These are phyloP conservation scores for Fusarium albidum DNA, from an alignment of 2,329 filamentous ascomycete species.

Conservation along the genomic window DNA sequence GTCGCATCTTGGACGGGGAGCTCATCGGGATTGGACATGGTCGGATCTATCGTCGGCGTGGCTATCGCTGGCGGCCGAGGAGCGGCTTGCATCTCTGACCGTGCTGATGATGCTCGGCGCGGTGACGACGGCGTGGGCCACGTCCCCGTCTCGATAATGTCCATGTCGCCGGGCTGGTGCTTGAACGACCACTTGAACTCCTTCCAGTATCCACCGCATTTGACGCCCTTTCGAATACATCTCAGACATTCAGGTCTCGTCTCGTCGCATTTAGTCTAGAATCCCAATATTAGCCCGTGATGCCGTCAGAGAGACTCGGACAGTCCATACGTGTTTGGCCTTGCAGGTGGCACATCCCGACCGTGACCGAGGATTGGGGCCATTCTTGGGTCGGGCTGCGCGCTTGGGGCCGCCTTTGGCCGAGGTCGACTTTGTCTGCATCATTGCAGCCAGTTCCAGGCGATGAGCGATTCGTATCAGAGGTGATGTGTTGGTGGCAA, in stretches of 20 bases:
- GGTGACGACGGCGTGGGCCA: constrained; percentile 22
- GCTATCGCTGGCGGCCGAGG: neutral
- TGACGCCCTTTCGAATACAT: constrained; percentile 40
- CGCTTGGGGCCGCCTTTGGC: constrained; percentile 22
- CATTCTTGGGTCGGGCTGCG: constrained; percentile 20
- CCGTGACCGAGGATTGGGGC: constrained; percentile 38
- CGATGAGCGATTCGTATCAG: no score
- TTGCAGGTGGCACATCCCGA: constrained; percentile 45
- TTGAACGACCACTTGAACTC: constrained; percentile 53
- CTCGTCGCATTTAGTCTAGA: constrained; percentile 44
- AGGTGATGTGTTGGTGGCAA: no score
- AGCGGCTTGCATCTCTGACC: constrained; percentile 2
- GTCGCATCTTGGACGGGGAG: constrained; percentile 5
- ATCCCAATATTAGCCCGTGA: neutral
- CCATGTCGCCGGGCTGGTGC: constrained; percentile 43
- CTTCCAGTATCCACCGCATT: constrained; percentile 40
- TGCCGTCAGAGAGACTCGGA: neutral
- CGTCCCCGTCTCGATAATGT: constrained; percentile 14
- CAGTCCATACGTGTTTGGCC: constrained; percentile 36
- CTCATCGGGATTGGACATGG: constrained; percentile 12
- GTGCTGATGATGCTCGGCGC: constrained; percentile 11
- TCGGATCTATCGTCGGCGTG: neutral
- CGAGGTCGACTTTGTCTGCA: constrained; percentile 22
- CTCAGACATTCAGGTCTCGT: constrained; percentile 40
- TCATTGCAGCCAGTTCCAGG: neutral